phyloP scores from a whole-genome alignment of 2,329 filamentous ascomycete species.

The Colletotrichum tropicicola region DNA sequence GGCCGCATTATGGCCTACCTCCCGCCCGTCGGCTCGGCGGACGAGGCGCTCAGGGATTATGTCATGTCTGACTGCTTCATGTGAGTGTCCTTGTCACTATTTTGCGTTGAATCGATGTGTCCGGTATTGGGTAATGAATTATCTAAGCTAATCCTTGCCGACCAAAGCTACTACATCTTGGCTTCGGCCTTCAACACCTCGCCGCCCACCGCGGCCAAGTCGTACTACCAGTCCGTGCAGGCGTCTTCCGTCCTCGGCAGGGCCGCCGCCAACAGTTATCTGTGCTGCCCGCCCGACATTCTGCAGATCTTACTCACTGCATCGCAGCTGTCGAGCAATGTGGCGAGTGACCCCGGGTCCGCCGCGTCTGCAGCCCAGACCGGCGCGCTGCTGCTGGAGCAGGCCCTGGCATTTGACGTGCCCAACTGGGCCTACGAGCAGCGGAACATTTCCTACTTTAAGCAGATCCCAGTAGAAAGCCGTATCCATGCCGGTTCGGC shows the following conservation, averaged over 20 bases:
- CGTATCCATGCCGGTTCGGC: slow-evolving; percentile 51
- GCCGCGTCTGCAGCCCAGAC: slow-evolving; percentile 39
- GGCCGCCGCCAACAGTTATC: slow-evolving; percentile 54
- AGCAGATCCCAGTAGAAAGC: slow-evolving; percentile 43
- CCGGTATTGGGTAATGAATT: background rate
- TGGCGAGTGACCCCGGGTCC: slow-evolving; percentile 37
- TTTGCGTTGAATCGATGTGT: background rate
- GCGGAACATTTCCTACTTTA: slow-evolving; percentile 42
- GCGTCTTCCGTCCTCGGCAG: slow-evolving; percentile 47
- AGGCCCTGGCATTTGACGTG: slow-evolving; percentile 51
- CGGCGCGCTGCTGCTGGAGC: slow-evolving; percentile 44
- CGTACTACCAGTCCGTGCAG: slow-evolving; percentile 46
- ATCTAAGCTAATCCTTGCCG: slow-evolving; percentile 15
- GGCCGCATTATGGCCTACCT: slow-evolving; percentile 52
- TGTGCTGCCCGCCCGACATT: slow-evolving; percentile 55
- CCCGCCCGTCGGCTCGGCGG: slow-evolving; percentile 40
- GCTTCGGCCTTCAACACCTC: slow-evolving; percentile 53
- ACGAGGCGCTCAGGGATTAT: slow-evolving; percentile 51
- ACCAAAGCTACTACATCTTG: slow-evolving; percentile 56
- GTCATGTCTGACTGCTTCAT: slow-evolving; percentile 59
- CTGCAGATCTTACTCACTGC: slow-evolving; percentile 54
- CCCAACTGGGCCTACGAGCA: slow-evolving; percentile 49
- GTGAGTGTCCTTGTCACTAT: slow-evolving; percentile 35
- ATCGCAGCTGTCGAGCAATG: slow-evolving; percentile 47
- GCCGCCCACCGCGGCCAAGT: slow-evolving; percentile 37